Percentiles rank a stretch among this genome's conserved stretches.
Conservation (phyloP, 2,329 filamentous ascomycete species). For the Talaromyces piceae region DNA sequence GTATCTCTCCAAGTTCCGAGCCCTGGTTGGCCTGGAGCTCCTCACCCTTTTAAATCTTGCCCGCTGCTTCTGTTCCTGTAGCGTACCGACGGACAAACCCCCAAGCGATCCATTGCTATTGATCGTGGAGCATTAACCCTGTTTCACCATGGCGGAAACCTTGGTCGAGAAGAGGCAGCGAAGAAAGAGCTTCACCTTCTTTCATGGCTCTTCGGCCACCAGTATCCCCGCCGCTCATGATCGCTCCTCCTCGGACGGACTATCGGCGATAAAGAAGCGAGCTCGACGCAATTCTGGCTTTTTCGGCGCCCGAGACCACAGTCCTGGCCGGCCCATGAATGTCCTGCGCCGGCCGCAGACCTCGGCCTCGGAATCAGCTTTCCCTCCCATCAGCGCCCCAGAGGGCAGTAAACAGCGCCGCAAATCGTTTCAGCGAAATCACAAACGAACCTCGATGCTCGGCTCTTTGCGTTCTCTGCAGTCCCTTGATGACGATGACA, state of each 20-base stretch:
- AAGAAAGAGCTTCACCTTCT: conserved; percentile 28
- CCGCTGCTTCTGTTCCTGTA: not conserved
- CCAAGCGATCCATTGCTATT: no score
- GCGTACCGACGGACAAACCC: not conserved
- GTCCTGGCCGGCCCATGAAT: conserved; percentile 13
- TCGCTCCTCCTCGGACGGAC: conserved; percentile 32
- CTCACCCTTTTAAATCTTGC: not conserved
- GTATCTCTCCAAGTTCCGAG: not conserved
- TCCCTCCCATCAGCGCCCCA: conserved; percentile 16
- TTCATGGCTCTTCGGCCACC: conserved; percentile 12
- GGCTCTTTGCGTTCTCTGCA: conserved; percentile 50
- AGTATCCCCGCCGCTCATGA: conserved; percentile 19
- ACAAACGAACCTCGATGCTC: conserved; percentile 49
- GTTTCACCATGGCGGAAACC: conserved; percentile 16
- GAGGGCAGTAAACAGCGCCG: conserved; percentile 31
- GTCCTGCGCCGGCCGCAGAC: conserved; percentile 21
- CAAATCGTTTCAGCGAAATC: conserved; percentile 37
- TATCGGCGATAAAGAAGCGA: conserved; percentile 26
- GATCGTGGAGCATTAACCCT: conserved; percentile 1
- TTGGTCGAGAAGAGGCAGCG: conserved; percentile 17
- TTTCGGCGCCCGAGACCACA: conserved; percentile 25
- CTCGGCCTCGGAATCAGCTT: conserved; percentile 21
- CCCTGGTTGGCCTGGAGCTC: not conserved
- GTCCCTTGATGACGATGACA: conserved; percentile 46
- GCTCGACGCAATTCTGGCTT: conserved; percentile 32